Base-by-base conservation (phyloP, 768 basidiomycete genomes). In the Rhodotorula kratochvilovae region DNA sequence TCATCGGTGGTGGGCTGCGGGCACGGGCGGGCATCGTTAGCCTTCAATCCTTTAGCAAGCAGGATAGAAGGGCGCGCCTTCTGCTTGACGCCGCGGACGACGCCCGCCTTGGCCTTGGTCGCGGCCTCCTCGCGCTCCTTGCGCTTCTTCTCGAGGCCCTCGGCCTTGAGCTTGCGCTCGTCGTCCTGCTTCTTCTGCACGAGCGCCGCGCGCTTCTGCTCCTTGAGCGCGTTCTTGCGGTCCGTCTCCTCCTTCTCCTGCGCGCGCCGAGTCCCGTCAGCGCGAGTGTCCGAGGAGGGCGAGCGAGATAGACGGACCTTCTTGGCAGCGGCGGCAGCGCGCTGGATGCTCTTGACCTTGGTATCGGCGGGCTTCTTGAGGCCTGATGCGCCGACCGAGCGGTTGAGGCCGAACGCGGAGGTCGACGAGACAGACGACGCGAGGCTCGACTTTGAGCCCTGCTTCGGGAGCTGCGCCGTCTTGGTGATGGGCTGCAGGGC, bases 201-300 rank as follows among this genome's bases (percentile, higher is more conserved):
- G 73, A 89, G 86, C 50, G 90, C 89, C 58, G 2, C 82, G 80
- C 78, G 85, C 88, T 79, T 90, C 90, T 76, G 91, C 90, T 61
- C 90, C 90, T 2, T 89, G 87, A 84, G 79, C 31, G 85, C 82
- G 2, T 84, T 85, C 80, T 90, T 91, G 81, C 89, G 91, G 73
- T 91, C 91, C 45, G 85, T 84, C 78, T 91, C 90, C 74, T 90
- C 90, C 83, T 94, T 90, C 84, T 94, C 91, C 94, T 96, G 77
- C 35, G 61, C 54, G 36, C 13, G 1, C 19, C 31, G 35, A 12
- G 3, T 10, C 2, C 23, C 56, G 43, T 43, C 19, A 42, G 62
- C 61, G 43, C 27, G 21, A n/a, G 33, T 45, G 45, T 3, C 4
- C 2, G 45, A 27, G 25, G 45, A 8, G 39, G 45, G 57, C 35